Evolutionary conservation across 768 basidiomycete genomes (phyloP).

Genomic region (Mycena leptocephala): DNA sequence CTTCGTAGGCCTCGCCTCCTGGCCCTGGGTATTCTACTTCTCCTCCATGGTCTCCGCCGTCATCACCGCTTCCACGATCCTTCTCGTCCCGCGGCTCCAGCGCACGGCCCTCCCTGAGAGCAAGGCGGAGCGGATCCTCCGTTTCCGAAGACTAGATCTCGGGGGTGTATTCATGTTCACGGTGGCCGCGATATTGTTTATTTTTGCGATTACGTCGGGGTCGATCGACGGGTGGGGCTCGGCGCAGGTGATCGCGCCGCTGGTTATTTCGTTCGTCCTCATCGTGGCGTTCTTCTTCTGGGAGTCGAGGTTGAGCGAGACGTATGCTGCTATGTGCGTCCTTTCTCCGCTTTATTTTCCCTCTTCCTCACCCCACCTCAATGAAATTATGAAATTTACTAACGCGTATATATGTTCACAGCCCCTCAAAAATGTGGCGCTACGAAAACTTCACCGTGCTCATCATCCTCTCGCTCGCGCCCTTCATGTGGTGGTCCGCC

Average conservation of each 20-base stretch:
- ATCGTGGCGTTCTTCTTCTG: slow-evolving; percentile 33
- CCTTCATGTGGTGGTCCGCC: slow-evolving; percentile 61
- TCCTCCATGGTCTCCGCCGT: slow-evolving; percentile 56
- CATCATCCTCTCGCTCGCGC: slow-evolving; percentile 53
- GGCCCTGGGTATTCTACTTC: slow-evolving; percentile 71
- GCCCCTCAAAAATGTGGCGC: no score
- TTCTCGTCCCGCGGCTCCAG: not conserved
- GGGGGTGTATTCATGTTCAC: slow-evolving; percentile 57
- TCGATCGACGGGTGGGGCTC: slow-evolving; percentile 66
- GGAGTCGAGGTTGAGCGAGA: not conserved
- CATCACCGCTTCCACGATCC: slow-evolving; percentile 25
- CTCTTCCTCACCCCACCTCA: not conserved
- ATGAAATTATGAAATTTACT: no score
- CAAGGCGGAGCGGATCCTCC: slow-evolving; percentile 6
- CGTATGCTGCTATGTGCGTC: not conserved
- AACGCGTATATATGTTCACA: no score
- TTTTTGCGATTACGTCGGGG: slow-evolving; percentile 63
- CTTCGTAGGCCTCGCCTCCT: slow-evolving; percentile 58
- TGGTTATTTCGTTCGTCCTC: slow-evolving; percentile 62
- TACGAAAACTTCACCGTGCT: slow-evolving; percentile 60
- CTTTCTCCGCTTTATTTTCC: no score
- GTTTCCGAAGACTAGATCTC: slow-evolving; percentile 53
- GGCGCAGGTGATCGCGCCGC: slow-evolving; percentile 60
- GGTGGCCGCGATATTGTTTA: slow-evolving; percentile 57
- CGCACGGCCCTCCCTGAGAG: not conserved